These are phyloP conservation scores for Taiozyma onychis DNA, from an alignment of 1,139 yeast species.

Conservation along the genomic window DNA sequence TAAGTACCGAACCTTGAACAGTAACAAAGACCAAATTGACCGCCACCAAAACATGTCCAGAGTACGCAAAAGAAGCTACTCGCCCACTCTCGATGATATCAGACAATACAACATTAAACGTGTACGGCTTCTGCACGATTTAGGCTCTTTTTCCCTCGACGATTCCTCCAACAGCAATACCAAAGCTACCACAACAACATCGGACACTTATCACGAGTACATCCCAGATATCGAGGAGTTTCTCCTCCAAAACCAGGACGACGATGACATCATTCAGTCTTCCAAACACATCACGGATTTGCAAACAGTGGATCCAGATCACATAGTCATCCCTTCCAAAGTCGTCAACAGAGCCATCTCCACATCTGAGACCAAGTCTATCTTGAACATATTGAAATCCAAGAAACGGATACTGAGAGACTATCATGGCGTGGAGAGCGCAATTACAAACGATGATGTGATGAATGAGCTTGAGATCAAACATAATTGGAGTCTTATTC, in stretches of 20 bases:
- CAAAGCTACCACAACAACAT: background rate
- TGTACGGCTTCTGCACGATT: conserved; percentile 7
- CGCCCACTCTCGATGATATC: conserved; percentile 16
- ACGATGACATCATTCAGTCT: conserved; percentile 10
- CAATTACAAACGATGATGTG: conserved; percentile 4
- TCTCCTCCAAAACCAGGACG: conserved; percentile 13
- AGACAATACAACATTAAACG: conserved; percentile 15
- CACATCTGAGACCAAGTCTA: conserved; percentile 1
- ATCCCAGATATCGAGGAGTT: conserved; percentile 17
- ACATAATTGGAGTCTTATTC: conserved; percentile 5
- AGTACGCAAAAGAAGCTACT: conserved; percentile 9
- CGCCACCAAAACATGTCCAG: background rate
- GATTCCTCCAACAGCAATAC: background rate
- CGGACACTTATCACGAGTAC: conserved; percentile 4
- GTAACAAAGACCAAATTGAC: background rate
- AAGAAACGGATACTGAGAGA: background rate
- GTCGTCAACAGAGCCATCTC: background rate
- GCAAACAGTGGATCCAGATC: background rate
- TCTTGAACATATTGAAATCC: conserved; percentile 4
- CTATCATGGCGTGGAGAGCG: background rate
- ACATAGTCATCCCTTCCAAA: conserved; percentile 1
- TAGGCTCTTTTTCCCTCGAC: conserved; percentile 7
- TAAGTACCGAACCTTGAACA: background rate
- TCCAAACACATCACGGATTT: conserved; percentile 3
- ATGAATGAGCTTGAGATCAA: conserved; percentile 2